phyloP scores from a whole-genome alignment of 2,329 filamentous ascomycete genomes.

The Phoma sp. region DNA sequence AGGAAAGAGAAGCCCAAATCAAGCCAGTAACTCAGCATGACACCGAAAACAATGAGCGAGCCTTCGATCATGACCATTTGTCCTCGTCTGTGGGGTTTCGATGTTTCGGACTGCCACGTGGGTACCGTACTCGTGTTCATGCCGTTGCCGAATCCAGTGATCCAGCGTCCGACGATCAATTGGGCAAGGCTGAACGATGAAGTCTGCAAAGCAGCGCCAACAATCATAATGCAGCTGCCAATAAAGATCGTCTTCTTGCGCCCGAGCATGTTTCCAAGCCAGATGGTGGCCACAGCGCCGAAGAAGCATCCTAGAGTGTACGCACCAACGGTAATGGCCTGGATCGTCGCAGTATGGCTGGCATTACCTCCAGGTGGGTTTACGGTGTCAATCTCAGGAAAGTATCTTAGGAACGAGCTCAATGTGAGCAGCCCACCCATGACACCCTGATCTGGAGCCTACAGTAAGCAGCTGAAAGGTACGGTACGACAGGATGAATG shows the following conservation, averaged over 20 bases:
- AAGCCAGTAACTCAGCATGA: slow-evolving; percentile 52
- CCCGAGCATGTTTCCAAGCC: slow-evolving; percentile 65
- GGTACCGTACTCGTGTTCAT: slow-evolving; percentile 48
- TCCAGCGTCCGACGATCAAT: slow-evolving; percentile 57
- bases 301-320: slow-evolving; percentile 54
- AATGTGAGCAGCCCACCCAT: slow-evolving; percentile 74
- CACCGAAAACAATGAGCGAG: slow-evolving; percentile 54
- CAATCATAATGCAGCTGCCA: slow-evolving; percentile 64
- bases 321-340: slow-evolving; percentile 50
- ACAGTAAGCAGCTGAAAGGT: neutral
- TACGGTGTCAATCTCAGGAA: slow-evolving; percentile 51
- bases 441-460: slow-evolving; percentile 50
- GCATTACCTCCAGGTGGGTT: slow-evolving; percentile 42
- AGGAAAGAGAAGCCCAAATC: slow-evolving; percentile 58
- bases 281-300: slow-evolving; percentile 52
- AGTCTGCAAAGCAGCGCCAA: slow-evolving; percentile 66
- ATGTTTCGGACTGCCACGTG: slow-evolving; percentile 56
- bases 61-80: slow-evolving; percentile 57
- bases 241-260: slow-evolving; percentile 64
- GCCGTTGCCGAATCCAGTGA: slow-evolving; percentile 57
- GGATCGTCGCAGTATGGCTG: slow-evolving; percentile 49
- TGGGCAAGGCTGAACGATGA: slow-evolving; percentile 55
- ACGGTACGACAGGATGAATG: slow-evolving; percentile 45
- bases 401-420: slow-evolving; percentile 60
- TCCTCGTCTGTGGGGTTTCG: slow-evolving; percentile 54